These are phyloP conservation scores for Fomitopsis betulina DNA, from an alignment of 1,284 basidiomycete genomes.

Conservation along the genomic window DNA sequence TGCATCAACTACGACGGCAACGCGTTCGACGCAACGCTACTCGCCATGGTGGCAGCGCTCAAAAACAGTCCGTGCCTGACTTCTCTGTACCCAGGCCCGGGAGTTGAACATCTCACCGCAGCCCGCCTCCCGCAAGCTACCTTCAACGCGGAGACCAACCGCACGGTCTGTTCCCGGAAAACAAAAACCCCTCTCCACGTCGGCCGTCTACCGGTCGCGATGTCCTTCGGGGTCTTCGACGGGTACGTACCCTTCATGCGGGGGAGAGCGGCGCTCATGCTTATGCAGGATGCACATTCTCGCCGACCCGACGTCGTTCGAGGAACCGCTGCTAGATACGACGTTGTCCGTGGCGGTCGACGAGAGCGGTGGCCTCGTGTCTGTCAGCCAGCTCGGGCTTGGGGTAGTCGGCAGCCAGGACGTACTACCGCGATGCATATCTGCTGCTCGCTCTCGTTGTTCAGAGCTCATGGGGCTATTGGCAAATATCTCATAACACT, in stretches of 20 bases:
- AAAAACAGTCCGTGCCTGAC: slow-evolving; percentile 62
- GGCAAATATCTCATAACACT: slow-evolving; percentile 10
- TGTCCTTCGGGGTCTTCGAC: slow-evolving; percentile 82
- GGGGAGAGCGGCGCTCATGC: not conserved
- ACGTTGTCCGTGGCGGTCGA: slow-evolving; percentile 65
- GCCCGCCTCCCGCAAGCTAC: slow-evolving; percentile 72
- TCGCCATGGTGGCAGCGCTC: slow-evolving; percentile 86
- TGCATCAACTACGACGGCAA: slow-evolving; percentile 98
- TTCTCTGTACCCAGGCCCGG: not conserved
- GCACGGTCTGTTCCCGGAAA: slow-evolving; percentile 62
- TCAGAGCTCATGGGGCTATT: slow-evolving; percentile 14
- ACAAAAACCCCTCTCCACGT: slow-evolving; percentile 45
- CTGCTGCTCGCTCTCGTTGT: slow-evolving; percentile 37
- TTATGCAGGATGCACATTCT: slow-evolving; percentile 57
- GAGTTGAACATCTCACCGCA: slow-evolving; percentile 26
- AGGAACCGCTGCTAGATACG: slow-evolving; percentile 79
- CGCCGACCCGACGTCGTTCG: slow-evolving; percentile 85
- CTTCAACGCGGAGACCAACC: slow-evolving; percentile 66
- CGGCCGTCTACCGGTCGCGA: slow-evolving; percentile 49
- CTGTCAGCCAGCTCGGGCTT: slow-evolving; percentile 58
- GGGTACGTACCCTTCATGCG: slow-evolving; percentile 39
- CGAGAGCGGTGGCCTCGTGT: slow-evolving; percentile 45
- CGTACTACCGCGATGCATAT: slow-evolving; percentile 41
- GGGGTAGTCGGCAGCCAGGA: slow-evolving; percentile 31
- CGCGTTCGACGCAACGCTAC: slow-evolving; percentile 83